Conservation (phyloP, 768 basidiomycete genomes). For the Tylopilus subfusipes region DNA sequence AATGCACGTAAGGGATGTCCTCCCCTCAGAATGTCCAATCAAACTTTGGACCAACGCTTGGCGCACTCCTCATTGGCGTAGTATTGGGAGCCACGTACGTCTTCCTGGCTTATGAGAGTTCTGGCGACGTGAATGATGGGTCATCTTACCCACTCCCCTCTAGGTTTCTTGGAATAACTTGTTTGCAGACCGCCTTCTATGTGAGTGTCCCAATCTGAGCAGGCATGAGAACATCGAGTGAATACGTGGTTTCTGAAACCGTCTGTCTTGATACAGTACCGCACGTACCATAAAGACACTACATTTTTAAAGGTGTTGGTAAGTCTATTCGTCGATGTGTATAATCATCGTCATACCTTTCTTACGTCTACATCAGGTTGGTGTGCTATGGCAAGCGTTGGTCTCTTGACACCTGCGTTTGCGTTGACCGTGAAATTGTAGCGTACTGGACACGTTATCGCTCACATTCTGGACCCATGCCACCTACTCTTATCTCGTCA, state of each 20-base stretch:
- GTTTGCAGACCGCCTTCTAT: not conserved
- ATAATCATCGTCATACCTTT: not conserved
- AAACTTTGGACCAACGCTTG: not conserved
- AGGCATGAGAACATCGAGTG: not conserved
- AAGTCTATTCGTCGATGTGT: not conserved
- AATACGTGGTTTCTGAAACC: not conserved
- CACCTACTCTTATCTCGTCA: not conserved
- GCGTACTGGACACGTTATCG: not conserved
- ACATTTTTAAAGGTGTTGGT: not conserved
- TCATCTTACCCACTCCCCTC: not conserved
- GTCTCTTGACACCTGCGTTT: not conserved
- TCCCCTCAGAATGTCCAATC: not conserved
- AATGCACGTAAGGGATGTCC: not conserved
- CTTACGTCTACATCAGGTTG: not conserved
- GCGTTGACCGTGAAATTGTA: not conserved
- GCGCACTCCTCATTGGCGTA: slow-evolving; percentile 1
- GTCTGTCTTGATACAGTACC: not conserved
- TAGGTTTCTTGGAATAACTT: slow-evolving; percentile 3
- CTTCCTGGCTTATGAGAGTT: not conserved
- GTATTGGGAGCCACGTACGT: not conserved
- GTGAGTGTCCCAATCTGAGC: not conserved
- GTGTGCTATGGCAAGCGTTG: not conserved
- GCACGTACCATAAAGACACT: not conserved
- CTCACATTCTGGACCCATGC: not conserved
- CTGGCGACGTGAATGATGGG: not conserved